phyloP scores from a whole-genome alignment of 1,139 yeast species.

The Diutina catenulata region DNA sequence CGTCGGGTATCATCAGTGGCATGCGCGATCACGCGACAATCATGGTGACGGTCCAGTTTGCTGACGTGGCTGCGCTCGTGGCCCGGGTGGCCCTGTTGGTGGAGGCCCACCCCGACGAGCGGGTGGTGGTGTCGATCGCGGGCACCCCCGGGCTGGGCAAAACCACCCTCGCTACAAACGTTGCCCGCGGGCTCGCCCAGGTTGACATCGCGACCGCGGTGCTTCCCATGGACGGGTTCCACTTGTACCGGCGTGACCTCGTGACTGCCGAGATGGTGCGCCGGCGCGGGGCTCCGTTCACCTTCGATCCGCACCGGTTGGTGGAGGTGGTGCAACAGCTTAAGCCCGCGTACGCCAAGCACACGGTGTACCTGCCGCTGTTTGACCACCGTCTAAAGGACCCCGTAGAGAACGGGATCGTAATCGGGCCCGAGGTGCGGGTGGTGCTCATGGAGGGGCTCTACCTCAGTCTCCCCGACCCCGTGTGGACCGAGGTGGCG shows the following conservation, averaged over 20 bases:
- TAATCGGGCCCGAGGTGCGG: conserved; percentile 28
- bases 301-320: conserved; percentile 52
- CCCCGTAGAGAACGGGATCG: conserved; percentile 43
- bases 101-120: no score
- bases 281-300: conserved; percentile 76
- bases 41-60: background rate
- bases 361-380: conserved; percentile 40
- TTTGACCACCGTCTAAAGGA: conserved; percentile 67
- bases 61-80: background rate
- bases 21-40: background rate
- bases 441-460: conserved; percentile 58
- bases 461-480: conserved; percentile 39
- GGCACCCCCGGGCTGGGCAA: conserved; percentile 86
- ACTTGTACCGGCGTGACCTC: conserved; percentile 44
- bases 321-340: conserved; percentile 13
- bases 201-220: conserved; percentile 13
- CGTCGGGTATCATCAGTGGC: background rate
- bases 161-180: conserved; percentile 43
- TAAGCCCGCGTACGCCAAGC: background rate
- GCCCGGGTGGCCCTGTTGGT: background rate
- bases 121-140: conserved; percentile 35
- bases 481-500: conserved; percentile 37
- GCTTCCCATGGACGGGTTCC: conserved; percentile 72
- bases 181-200: conserved; percentile 12
- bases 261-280: conserved; percentile 42